Evolutionary conservation across 2,329 filamentous ascomycete genomes (phyloP).

Genomic region (Alternaria arborescens): DNA sequence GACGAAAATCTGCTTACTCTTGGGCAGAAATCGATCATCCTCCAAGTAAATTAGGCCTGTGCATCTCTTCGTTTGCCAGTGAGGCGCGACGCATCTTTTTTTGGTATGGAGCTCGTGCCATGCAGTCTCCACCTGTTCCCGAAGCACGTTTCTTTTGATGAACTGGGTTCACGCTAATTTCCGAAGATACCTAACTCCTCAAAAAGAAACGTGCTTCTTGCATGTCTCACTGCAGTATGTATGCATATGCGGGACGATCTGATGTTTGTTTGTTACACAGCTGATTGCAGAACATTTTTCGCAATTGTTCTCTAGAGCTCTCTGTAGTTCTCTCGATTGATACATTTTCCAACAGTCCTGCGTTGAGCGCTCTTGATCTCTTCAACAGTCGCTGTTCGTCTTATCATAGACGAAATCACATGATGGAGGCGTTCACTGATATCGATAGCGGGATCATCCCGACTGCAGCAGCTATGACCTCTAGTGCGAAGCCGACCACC

Average conservation of each 20-base stretch:
- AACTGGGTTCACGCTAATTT: slow-evolving; percentile 6
- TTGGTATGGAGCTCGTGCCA: slow-evolving; percentile 6
- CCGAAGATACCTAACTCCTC: slow-evolving; percentile 4
- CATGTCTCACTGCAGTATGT: slow-evolving; percentile 35
- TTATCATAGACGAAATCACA: slow-evolving; percentile 10
- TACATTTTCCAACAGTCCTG: background rate
- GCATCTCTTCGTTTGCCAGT: background rate
- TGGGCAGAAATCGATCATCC: slow-evolving; percentile 5
- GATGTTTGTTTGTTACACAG: slow-evolving; percentile 39
- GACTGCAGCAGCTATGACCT: slow-evolving; percentile 9
- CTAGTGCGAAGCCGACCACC: slow-evolving; percentile 6
- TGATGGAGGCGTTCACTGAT: slow-evolving; percentile 21
- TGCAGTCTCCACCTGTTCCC: slow-evolving; percentile 3
- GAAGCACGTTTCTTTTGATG: slow-evolving; percentile 7
- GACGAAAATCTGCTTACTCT: slow-evolving; percentile 7
- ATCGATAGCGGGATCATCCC: background rate
- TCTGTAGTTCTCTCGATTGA: background rate
- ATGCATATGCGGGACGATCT: slow-evolving; percentile 21
- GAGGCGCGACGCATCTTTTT: slow-evolving; percentile 3
- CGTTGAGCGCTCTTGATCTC: background rate
- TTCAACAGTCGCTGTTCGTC: slow-evolving; percentile 1
- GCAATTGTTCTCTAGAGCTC: slow-evolving; percentile 9
- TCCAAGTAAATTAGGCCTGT: background rate
- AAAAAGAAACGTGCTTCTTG: slow-evolving; percentile 10
- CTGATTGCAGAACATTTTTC: slow-evolving; percentile 26